Evolutionary conservation across 2,329 filamentous ascomycete species (phyloP), one percentile per base, ranked within the genome.

Genomic region (Colletotrichum acutatum): DNA sequence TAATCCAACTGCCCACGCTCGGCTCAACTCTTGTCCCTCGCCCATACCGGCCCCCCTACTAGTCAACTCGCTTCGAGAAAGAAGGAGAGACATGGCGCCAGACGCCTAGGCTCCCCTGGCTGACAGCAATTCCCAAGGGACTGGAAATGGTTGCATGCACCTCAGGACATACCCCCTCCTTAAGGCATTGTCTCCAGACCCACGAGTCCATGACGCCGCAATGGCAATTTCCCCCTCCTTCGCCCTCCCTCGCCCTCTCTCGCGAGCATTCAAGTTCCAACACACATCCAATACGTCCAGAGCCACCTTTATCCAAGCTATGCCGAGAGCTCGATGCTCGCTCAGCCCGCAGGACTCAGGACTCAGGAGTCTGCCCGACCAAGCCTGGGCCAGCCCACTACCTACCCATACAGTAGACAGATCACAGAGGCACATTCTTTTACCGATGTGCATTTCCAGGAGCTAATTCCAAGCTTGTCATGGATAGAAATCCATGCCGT

Each of bases 61-160:
- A 59, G 53, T 56, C 32, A 30, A 28, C 52, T 52, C 37, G 54
- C 49, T 46, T 61, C 54, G 60, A 32, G 16, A 42, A 56, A 57
- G 56, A 26, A 22, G 32, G 49, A 34, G 60, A 70, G 46, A 58
- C 19, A 49, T 66, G 28, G 57, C 53, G 69, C 59, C 22, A 52
- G 71, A 56, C 67, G 63, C 46, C 46, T 22, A 49, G 54, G 54
- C 24, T 52, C 32, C 28, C 46, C 71, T 70, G 65, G 61, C 46
- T 22, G 53, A 54, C 26, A 54, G 71, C 66, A 71, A 73, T 73
- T 72, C 71, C 71, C 71, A 65, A 73, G 71, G 49, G 52, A 59
- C 71, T 73, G 71, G 71, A 73, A 73, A 70, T 69, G 66, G 71
- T 73, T 73, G 71, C 54, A 67, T 73, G 71, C 66, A 70, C 71